Conservation (phyloP, 2,329 filamentous ascomycete species). For the Hymenoscyphus scutula region DNA sequence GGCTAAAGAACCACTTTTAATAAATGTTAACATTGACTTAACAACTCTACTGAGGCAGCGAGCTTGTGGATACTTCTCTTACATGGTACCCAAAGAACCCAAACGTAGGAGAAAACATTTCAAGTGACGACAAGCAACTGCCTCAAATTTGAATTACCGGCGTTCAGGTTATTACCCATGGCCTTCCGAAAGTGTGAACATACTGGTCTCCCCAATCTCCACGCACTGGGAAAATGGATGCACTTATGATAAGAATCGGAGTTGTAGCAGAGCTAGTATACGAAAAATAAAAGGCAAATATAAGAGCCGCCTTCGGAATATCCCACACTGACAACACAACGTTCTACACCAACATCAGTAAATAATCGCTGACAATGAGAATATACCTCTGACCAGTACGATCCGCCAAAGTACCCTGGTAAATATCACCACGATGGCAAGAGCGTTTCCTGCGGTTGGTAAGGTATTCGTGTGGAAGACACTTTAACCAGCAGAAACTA, state of each 20-base stretch:
- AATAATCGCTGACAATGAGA: neutral
- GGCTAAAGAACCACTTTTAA: conserved; percentile 35
- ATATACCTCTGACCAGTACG: conserved; percentile 15
- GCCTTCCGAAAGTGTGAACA: conserved; percentile 8
- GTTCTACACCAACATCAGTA: conserved; percentile 35
- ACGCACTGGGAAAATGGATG: too few relatives aligned
- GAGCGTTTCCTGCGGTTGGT: conserved; percentile 42
- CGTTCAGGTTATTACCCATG: conserved; percentile 9
- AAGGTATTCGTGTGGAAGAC: conserved; percentile 49
- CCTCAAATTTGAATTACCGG: conserved; percentile 9
- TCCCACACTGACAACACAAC: conserved; percentile 37
- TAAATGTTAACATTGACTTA: neutral
- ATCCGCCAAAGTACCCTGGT: conserved; percentile 12
- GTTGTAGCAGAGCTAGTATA: conserved; percentile 37
- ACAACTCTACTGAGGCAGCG: neutral
- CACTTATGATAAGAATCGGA: conserved; percentile 30
- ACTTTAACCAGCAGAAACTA: conserved; percentile 49
- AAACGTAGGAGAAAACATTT: conserved; percentile 15
- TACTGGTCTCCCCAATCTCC: too few relatives aligned
- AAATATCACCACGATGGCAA: conserved; percentile 31
- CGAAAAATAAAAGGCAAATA: conserved; percentile 37
- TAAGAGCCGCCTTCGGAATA: conserved; percentile 35
- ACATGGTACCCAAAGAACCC: conserved; percentile 11
- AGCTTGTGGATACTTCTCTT: neutral
- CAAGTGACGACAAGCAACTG: conserved; percentile 15